Evolutionary conservation across 192 early-diverging fungal species (phyloP).

Genomic region (Coemansia sp.): DNA sequence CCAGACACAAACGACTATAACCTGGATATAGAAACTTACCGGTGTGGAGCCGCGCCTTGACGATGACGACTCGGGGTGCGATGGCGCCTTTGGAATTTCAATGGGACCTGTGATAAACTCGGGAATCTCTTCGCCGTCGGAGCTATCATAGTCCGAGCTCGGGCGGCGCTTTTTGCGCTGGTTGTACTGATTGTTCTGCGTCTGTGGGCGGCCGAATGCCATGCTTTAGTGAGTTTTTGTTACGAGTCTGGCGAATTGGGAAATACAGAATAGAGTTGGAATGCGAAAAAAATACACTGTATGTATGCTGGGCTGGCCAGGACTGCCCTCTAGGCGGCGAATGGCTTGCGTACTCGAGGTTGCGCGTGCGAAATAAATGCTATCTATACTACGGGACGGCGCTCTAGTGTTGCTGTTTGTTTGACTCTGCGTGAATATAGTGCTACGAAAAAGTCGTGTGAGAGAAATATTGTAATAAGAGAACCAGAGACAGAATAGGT

Average conservation of each 20-base stretch:
- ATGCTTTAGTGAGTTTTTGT: constrained; percentile 7
- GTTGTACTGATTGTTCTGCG: constrained; percentile 7
- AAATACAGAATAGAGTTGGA: too few species aligned
- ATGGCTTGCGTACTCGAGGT: too few species aligned
- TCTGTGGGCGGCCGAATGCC: constrained; percentile 27
- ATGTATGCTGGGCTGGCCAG: constrained; percentile 1
- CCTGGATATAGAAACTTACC: constrained; percentile 26
- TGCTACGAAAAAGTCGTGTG: too few species aligned
- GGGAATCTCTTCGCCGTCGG: constrained; percentile 51
- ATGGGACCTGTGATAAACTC: constrained; percentile 47
- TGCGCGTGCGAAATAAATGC: too few species aligned
- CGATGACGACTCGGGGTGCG: constrained; percentile 33
- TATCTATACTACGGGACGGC: too few species aligned
- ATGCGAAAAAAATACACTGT: too few species aligned
- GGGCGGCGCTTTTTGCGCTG: constrained; percentile 34
- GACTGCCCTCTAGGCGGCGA: too few species aligned
- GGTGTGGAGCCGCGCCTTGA: constrained; percentile 49
- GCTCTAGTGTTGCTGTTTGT: too few species aligned
- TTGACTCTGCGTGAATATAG: too few species aligned
- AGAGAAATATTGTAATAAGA: too few species aligned
- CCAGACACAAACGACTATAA: not conserved
- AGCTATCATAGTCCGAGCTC: constrained; percentile 34
- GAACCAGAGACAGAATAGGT: not conserved
- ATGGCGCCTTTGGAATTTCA: constrained; percentile 51
- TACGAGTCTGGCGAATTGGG: not conserved